Evolutionary conservation across 2,329 filamentous ascomycete species (phyloP).

Genomic region (Alternaria rosae): DNA sequence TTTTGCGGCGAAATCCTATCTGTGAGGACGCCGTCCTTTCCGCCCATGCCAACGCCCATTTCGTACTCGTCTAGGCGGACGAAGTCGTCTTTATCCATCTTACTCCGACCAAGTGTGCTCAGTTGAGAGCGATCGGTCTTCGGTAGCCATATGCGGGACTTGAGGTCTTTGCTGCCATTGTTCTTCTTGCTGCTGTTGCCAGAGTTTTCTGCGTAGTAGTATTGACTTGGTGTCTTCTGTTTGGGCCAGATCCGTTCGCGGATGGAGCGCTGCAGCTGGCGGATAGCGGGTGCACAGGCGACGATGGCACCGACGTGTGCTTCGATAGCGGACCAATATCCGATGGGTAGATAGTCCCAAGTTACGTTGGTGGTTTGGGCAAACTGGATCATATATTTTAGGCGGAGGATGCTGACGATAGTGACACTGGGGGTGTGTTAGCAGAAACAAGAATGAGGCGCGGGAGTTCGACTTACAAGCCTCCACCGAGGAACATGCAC

Average conservation of each 20-base stretch:
- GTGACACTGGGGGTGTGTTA: slow-evolving; percentile 47
- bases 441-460: neutral
- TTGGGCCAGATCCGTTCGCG: slow-evolving; percentile 6
- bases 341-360: slow-evolving; percentile 43
- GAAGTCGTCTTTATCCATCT: slow-evolving; percentile 6
- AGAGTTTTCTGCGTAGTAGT: neutral
- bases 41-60: neutral
- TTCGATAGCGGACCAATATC: slow-evolving; percentile 41
- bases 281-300: slow-evolving; percentile 31
- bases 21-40: neutral
- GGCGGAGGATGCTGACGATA: slow-evolving; percentile 54
- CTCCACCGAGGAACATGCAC: slow-evolving; percentile 49
- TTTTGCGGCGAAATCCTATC: neutral
- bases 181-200: neutral
- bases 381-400: slow-evolving; percentile 55
- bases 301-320: slow-evolving; percentile 36
- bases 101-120: neutral
- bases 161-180: neutral
- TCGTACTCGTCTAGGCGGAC: slow-evolving; percentile 4
- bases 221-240: neutral
- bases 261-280: slow-evolving; percentile 15
- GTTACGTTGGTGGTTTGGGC: slow-evolving; percentile 51
- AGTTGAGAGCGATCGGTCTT: neutral
- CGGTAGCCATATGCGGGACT: neutral
- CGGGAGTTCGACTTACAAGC: slow-evolving; percentile 45